phyloP scores from a whole-genome alignment of 768 basidiomycete species.

The Boletus huronensis region DNA sequence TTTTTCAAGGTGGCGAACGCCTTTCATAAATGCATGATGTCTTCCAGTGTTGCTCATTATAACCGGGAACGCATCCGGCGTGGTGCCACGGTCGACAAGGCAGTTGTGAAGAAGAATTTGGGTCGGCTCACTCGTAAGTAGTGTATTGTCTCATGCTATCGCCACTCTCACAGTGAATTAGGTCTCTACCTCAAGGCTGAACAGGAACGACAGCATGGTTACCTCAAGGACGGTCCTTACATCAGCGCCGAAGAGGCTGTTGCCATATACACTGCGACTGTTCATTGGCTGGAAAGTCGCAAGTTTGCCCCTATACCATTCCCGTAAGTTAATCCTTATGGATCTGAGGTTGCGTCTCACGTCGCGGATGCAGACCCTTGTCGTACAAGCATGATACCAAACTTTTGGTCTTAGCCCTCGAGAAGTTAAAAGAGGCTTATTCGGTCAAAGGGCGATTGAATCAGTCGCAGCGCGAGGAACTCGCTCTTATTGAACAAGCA shows the following conservation, averaged over 20 bases:
- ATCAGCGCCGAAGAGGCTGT: slow-evolving; percentile 99
- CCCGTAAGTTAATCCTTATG: slow-evolving; percentile 53
- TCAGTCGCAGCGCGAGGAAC: slow-evolving; percentile 96
- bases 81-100: slow-evolving; percentile 96
- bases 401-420: slow-evolving; percentile 90
- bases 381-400: slow-evolving; percentile 99
- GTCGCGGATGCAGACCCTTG: slow-evolving; percentile 55
- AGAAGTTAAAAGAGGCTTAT: slow-evolving; percentile 99
- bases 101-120: slow-evolving; percentile 98
- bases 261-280: slow-evolving; percentile 96
- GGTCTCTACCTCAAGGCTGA: slow-evolving; percentile 96
- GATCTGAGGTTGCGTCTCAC: slow-evolving; percentile 2
- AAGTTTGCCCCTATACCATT: slow-evolving; percentile 99
- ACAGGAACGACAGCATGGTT: slow-evolving; percentile 97
- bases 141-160: background rate
- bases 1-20: background rate
- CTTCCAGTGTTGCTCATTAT: slow-evolving; percentile 83
- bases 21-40: background rate
- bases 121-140: slow-evolving; percentile 89
- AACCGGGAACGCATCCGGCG: slow-evolving; percentile 97
- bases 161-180: slow-evolving; percentile 23
- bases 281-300: slow-evolving; percentile 97
- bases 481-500: slow-evolving; percentile 97
- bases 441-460: slow-evolving; percentile 97
- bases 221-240: slow-evolving; percentile 98